These are phyloP conservation scores for Ophiostoma montium DNA, from an alignment of 2,329 filamentous ascomycete species.

Conservation along the genomic window DNA sequence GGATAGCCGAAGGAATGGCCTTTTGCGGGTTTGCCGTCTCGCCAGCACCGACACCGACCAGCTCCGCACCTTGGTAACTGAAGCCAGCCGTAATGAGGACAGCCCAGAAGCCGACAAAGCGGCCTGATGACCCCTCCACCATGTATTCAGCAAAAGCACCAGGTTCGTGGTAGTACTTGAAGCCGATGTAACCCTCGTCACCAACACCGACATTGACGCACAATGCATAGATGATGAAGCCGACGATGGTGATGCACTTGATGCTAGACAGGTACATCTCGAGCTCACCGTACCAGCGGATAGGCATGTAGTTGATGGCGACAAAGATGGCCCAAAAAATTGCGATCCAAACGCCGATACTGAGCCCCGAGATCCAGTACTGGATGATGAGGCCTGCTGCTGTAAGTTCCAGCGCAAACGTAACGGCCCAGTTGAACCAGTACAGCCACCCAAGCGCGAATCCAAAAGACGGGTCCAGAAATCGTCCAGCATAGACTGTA, in stretches of 20 bases:
- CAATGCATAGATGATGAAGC: conserved; percentile 40
- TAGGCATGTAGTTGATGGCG: conserved; percentile 18
- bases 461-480: conserved; percentile 51
- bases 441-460: conserved; percentile 37
- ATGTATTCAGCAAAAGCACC: conserved; percentile 24
- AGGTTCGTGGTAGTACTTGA: conserved; percentile 29
- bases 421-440: conserved; percentile 34
- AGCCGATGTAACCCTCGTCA: conserved; percentile 33
- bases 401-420: conserved; percentile 59
- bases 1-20: conserved; percentile 53
- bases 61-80: conserved; percentile 36
- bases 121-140: conserved; percentile 27
- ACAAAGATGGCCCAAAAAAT: conserved; percentile 2
- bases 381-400: conserved; percentile 11
- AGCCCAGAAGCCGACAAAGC: conserved; percentile 14
- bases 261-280: conserved; percentile 33
- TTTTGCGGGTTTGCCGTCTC: conserved; percentile 54
- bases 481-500: conserved; percentile 48
- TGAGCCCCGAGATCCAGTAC: background rate
- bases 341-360: background rate
- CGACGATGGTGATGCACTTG: conserved; percentile 36
- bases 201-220: conserved; percentile 43
- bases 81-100: conserved; percentile 26
- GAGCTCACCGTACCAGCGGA: conserved; percentile 26
- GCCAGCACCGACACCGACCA: conserved; percentile 55